phyloP scores from a whole-genome alignment of 352 stramenopile genomes.

The Phytopythium cucurbitacearum region DNA sequence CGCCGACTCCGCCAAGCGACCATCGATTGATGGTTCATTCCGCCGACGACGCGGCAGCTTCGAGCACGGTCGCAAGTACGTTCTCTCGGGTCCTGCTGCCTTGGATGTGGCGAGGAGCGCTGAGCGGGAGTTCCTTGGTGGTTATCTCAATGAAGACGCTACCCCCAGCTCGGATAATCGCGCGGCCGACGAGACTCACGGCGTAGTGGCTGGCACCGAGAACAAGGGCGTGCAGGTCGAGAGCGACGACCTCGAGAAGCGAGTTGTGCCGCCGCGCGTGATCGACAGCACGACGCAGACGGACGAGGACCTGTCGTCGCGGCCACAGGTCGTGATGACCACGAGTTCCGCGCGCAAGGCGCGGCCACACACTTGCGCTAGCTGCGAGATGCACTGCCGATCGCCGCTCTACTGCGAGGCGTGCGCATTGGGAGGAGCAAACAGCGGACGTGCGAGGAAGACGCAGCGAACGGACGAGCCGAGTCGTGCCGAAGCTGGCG shows the following conservation, averaged over 20 bases:
- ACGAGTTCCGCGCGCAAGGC: neutral
- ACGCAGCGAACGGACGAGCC: slow-evolving; percentile 1
- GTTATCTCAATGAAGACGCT: slow-evolving; percentile 8
- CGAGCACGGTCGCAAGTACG: slow-evolving; percentile 1
- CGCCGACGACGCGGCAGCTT: neutral
- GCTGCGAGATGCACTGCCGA: neutral
- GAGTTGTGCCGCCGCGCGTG: slow-evolving; percentile 11
- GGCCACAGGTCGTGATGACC: neutral
- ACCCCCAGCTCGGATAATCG: neutral
- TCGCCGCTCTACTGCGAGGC: too few species aligned
- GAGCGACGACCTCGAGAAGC: slow-evolving; percentile 7
- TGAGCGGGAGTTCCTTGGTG: slow-evolving; percentile 26
- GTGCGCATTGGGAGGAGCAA: neutral
- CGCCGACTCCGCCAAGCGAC: too few species aligned
- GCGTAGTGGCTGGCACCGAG: neutral
- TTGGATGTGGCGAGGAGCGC: slow-evolving; percentile 31
- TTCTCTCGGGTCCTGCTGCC: slow-evolving; percentile 29
- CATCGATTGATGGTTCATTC: neutral
- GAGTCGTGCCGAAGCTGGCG: too few species aligned
- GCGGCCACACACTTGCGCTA: neutral
- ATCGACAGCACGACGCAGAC: slow-evolving; percentile 35
- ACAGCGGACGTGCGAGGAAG: slow-evolving; percentile 14
- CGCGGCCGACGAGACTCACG: neutral
- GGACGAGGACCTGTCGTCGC: slow-evolving; percentile 10
- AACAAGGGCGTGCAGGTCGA: slow-evolving; percentile 1